These are phyloP conservation scores for Hericium rajendrae DNA, from an alignment of 768 basidiomycete genomes.

Conservation along the genomic window DNA sequence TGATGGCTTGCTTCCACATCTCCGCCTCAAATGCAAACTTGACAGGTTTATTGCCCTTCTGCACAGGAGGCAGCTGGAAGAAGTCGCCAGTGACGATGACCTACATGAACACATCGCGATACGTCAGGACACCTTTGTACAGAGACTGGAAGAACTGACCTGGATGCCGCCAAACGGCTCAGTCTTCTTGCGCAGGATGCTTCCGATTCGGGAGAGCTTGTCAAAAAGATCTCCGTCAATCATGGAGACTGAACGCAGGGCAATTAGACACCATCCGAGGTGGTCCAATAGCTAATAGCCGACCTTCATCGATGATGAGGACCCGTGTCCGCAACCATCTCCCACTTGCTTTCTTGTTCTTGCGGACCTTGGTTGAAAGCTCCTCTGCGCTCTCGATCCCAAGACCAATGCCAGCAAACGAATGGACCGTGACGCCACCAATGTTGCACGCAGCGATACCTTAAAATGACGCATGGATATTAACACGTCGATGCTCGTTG, in stretches of 20 bases:
- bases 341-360: constrained; percentile 73
- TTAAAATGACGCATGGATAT: constrained; percentile 14
- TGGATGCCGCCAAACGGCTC: constrained; percentile 93
- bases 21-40: constrained; percentile 92
- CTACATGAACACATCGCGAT: constrained; percentile 25
- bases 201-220: constrained; percentile 71
- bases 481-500: not conserved
- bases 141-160: constrained; percentile 25
- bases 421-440: constrained; percentile 91
- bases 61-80: constrained; percentile 94
- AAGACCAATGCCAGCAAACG: constrained; percentile 89
- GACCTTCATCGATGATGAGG: constrained; percentile 77
- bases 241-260: constrained; percentile 74
- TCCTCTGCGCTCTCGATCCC: constrained; percentile 57
- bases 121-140: not conserved
- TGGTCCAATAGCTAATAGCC: constrained; percentile 2
- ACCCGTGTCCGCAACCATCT: constrained; percentile 84
- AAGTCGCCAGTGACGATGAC: constrained; percentile 94
- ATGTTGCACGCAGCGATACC: constrained; percentile 97
- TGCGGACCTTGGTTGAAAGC: constrained; percentile 57
- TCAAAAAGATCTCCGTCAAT: constrained; percentile 90
- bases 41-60: constrained; percentile 44
- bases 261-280: constrained; percentile 1
- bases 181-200: constrained; percentile 46
- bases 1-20: constrained; percentile 63